These are phyloP conservation scores for Podaxis carcinomalis DNA, from an alignment of 768 basidiomycete genomes.

Conservation along the genomic window DNA sequence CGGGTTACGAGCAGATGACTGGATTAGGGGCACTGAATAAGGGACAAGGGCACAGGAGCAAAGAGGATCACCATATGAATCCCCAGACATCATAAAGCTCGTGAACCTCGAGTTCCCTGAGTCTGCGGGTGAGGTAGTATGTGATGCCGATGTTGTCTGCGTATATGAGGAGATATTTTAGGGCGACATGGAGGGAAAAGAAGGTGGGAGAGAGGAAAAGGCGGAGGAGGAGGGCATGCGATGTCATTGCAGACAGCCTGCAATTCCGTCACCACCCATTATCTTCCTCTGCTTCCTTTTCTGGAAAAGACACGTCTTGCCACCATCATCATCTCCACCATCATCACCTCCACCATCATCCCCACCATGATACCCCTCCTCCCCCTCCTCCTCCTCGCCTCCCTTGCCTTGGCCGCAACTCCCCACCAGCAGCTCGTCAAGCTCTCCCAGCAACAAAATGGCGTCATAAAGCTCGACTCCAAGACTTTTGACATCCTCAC, in stretches of 20 bases:
- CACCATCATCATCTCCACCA: constrained; percentile 19
- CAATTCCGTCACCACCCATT: not conserved
- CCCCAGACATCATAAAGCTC: constrained; percentile 87
- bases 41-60: constrained; percentile 13
- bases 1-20: constrained; percentile 94
- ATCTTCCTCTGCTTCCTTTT: constrained; percentile 23
- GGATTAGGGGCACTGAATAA: constrained; percentile 12
- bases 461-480: constrained; percentile 78
- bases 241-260: constrained; percentile 37
- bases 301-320: constrained; percentile 3
- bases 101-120: constrained; percentile 59
- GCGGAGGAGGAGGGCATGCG: constrained; percentile 84
- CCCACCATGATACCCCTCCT: constrained; percentile 25
- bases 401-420: constrained; percentile 29
- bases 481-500: constrained; percentile 75
- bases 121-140: constrained; percentile 79
- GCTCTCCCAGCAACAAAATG: constrained; percentile 68
- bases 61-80: constrained; percentile 66
- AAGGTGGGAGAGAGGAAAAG: constrained; percentile 90
- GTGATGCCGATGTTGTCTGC: constrained; percentile 89
- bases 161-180: constrained; percentile 80
- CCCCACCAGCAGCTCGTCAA: constrained; percentile 57
- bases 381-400: constrained; percentile 25
- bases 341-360: too few relatives aligned
- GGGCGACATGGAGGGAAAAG: constrained; percentile 92